Conservation (phyloP, 352 stramenopile genomes). For the Pythium dissotocum region DNA sequence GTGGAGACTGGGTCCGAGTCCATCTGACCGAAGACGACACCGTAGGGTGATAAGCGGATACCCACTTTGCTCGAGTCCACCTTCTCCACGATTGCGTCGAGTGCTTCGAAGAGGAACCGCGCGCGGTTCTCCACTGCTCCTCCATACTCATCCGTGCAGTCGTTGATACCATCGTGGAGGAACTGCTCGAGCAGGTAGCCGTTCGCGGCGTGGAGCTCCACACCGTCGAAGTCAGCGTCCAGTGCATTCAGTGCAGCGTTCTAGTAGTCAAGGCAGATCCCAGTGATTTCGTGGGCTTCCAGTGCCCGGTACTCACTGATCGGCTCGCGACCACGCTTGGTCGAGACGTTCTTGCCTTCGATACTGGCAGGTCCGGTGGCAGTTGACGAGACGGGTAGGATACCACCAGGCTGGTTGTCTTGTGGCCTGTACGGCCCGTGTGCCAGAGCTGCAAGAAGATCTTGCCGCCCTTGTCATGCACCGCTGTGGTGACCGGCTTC, state of each 20-base stretch:
- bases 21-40: conserved; percentile 36
- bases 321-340: conserved; percentile 19
- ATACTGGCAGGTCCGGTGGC: conserved; percentile 11
- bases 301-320: conserved; percentile 50
- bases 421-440: conserved; percentile 55
- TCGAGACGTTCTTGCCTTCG: neutral
- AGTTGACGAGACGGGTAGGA: conserved; percentile 39
- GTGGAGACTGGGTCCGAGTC: conserved; percentile 51
- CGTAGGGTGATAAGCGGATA: conserved; percentile 29
- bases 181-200: conserved; percentile 90
- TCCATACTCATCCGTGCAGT: conserved; percentile 71
- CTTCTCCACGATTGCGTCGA: conserved; percentile 37
- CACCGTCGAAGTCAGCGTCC: conserved; percentile 30
- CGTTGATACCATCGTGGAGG: conserved; percentile 61
- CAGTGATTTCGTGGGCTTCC: conserved; percentile 54
- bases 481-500: conserved; percentile 42
- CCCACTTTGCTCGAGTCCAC: conserved; percentile 17
- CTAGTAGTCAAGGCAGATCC: conserved; percentile 58
- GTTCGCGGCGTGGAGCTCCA: conserved; percentile 86
- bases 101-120: conserved; percentile 52
- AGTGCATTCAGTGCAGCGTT: conserved; percentile 43
- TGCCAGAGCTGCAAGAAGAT: conserved; percentile 83
- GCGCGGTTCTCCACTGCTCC: conserved; percentile 65
- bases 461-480: conserved; percentile 66
- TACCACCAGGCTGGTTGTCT: conserved; percentile 29